phyloP scores from a whole-genome alignment of 352 stramenopile species.

The Elongisporangium prolatum region DNA sequence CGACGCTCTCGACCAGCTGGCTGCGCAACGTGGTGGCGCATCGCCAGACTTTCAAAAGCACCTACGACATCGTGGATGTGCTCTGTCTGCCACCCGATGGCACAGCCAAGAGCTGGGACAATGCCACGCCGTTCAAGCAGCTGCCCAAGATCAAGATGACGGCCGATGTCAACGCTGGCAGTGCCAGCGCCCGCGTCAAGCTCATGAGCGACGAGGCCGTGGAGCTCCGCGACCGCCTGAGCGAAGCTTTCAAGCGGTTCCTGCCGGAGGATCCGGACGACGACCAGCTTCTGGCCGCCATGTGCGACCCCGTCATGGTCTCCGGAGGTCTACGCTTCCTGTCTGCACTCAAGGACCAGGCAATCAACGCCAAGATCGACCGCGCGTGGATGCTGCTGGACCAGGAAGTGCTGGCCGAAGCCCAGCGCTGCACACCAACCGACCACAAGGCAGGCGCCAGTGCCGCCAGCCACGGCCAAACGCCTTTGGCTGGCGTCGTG shows the following conservation, averaged over 20 bases:
- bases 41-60: background rate
- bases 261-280: background rate
- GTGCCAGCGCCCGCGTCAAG: background rate
- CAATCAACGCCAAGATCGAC: background rate
- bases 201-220: background rate
- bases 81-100: background rate
- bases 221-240: background rate
- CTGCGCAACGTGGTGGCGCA: background rate
- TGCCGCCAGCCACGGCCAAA: background rate
- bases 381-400: background rate
- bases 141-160: background rate
- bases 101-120: background rate
- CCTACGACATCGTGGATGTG: background rate
- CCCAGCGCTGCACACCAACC: background rate
- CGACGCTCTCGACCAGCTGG: background rate
- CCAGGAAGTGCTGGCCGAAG: background rate
- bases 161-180: background rate
- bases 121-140: background rate
- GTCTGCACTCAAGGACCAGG: background rate
- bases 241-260: background rate
- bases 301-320: background rate
- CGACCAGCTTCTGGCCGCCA: background rate
- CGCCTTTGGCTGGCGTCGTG: background rate
- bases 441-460: background rate
- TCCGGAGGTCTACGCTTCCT: background rate